Conservation (phyloP, 192 early-diverging fungal genomes). For the Radiomyces spectabilis region DNA sequence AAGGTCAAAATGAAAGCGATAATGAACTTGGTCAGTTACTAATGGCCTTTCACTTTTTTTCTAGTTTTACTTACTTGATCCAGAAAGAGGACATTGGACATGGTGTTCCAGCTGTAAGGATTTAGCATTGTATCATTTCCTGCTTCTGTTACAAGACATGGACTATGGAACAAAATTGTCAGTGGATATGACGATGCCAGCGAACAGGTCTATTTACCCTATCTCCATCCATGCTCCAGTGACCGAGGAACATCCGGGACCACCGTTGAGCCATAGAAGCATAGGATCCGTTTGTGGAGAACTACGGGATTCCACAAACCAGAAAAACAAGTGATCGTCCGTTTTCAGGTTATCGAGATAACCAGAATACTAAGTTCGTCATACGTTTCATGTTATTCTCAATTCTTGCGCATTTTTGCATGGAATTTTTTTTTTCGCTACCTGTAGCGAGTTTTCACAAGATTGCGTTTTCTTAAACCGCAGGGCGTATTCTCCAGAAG, state of each 20-base stretch:
- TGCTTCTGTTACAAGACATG: constrained; percentile 76
- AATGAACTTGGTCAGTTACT: not conserved
- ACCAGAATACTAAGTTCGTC: constrained; percentile 73
- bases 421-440: no score
- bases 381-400: no score
- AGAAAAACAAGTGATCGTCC: constrained; percentile 88
- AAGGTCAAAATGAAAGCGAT: not conserved
- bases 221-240: not conserved
- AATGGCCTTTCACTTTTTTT: not conserved
- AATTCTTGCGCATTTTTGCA: no score
- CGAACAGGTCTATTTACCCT: not conserved
- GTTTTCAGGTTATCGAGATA: constrained; percentile 58
- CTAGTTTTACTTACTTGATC: constrained; percentile 49
- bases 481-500: no score
- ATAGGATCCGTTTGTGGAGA: constrained; percentile 68
- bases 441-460: no score
- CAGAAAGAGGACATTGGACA: constrained; percentile 80
- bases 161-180: no score
- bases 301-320: constrained; percentile 93
- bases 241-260: constrained; percentile 70
- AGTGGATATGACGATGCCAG: no score
- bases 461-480: no score
- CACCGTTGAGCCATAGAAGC: constrained; percentile 75
- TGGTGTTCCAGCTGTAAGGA: constrained; percentile 82
- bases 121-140: constrained; percentile 63